A percentile compares a stretch with the other conserved stretches of the same genome.
These are phyloP conservation scores for Cercospora janseana DNA, from an alignment of 2,329 filamentous ascomycete genomes.

Conservation along the genomic window DNA sequence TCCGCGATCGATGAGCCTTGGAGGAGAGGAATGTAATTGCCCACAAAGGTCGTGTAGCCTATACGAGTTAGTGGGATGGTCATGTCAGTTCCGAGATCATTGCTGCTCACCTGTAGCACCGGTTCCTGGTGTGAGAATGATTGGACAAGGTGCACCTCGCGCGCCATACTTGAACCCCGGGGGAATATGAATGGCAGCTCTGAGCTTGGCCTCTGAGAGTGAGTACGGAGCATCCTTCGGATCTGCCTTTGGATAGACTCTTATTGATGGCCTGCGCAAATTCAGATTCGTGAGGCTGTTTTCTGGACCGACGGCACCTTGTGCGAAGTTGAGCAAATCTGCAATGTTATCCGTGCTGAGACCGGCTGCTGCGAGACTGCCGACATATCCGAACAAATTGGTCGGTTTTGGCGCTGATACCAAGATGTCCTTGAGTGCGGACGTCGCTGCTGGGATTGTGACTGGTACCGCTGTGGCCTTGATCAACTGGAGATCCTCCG, in stretches of 20 bases:
- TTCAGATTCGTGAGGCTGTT: constrained; percentile 33
- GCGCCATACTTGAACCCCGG: constrained; percentile 47
- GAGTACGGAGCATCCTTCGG: constrained; percentile 50
- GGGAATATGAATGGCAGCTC: constrained; percentile 54
- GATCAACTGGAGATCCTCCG: constrained; percentile 15
- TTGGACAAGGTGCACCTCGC: constrained; percentile 40
- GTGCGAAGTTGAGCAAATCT: constrained; percentile 23
- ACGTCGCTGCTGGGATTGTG: not conserved
- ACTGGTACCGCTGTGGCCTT: constrained; percentile 10
- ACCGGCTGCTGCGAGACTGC: constrained; percentile 31
- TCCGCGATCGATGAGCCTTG: constrained; percentile 45
- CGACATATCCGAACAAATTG: constrained; percentile 26
- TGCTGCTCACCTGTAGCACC: constrained; percentile 41
- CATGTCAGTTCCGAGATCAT: not conserved
- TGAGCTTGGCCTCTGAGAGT: constrained; percentile 47
- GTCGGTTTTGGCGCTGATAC: constrained; percentile 16
- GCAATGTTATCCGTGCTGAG: constrained; percentile 32
- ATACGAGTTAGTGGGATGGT: not conserved
- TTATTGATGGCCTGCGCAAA: constrained; percentile 17
- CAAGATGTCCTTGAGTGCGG: constrained; percentile 28
- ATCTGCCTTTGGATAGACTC: constrained; percentile 41
- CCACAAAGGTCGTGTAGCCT: constrained; percentile 44
- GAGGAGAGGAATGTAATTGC: constrained; percentile 52
- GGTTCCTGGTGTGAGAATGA: constrained; percentile 56
- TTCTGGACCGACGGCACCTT: constrained; percentile 24